Conservation (phyloP, 164 flowering plant species). For the Kingdonia uniflora region DNA sequence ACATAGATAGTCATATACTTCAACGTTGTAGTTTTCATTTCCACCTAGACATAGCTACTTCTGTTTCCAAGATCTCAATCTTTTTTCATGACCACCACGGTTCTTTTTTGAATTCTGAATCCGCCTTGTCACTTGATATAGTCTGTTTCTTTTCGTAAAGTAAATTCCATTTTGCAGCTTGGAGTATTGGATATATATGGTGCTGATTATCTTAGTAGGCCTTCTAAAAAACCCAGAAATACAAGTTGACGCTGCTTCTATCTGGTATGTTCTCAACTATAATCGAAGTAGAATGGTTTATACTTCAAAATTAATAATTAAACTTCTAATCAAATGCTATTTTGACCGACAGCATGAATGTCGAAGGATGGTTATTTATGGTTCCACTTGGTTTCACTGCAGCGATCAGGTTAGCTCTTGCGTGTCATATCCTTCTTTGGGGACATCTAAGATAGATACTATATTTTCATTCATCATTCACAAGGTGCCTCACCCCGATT, state of each 20-base stretch:
- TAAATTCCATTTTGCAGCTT: conserved; percentile 17
- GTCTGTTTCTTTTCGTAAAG: too few species aligned
- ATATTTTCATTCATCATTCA: too few species aligned
- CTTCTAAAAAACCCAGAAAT: conserved; percentile 17
- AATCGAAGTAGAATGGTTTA: neutral
- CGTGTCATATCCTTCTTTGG: too few species aligned
- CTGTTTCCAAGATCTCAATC: too few species aligned
- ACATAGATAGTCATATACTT: too few species aligned
- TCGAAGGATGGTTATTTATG: conserved; percentile 38
- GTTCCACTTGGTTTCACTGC: conserved; percentile 33
- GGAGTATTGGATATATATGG: conserved; percentile 18
- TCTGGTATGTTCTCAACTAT: conserved; percentile 11
- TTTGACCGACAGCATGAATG: conserved; percentile 30
- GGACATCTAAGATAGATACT: too few species aligned
- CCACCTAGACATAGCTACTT: too few species aligned
- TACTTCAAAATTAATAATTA: neutral
- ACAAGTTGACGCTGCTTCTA: conserved; percentile 14
- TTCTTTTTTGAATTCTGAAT: neutral
- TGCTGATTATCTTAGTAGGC: conserved; percentile 13
- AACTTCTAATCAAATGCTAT: neutral
- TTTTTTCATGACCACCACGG: too few species aligned
- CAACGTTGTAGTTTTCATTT: too few species aligned
- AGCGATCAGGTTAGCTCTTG: conserved; percentile 46
- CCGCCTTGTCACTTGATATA: neutral
- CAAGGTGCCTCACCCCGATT: too few species aligned